Evolutionary conservation across 2,329 filamentous ascomycete genomes (phyloP), one percentile per base, ranked within the genome.

Genomic region (Colletotrichum lentis): DNA sequence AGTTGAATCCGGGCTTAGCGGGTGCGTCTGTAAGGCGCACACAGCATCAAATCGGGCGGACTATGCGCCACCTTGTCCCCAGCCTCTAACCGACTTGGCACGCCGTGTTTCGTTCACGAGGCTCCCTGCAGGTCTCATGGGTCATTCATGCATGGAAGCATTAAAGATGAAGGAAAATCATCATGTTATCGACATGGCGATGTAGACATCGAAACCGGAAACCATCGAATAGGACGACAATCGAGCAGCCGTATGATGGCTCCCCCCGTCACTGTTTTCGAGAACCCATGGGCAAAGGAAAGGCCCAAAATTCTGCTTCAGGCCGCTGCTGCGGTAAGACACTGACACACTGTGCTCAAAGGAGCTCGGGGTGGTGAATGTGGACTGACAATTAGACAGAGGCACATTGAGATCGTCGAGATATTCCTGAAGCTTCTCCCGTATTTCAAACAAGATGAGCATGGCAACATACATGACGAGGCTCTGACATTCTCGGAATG

Each of bases 401-500:
- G 62, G 24, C 70, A 71, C 35, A 39, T 69, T 2, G 53, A 67
- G 11, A 35, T 72, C 16, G 47, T 70, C 2, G 67, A 62, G 11
- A 58, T 70, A 37, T 72, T 71, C 18, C 47, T 70, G 16, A 70
- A 64, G 31, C 56, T 72, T 11, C 39, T 72, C 4, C 64, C 70
- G 2, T 43, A 67, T 31, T 69, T 72, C 20, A 55, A 41, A n/a
- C 59, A 46, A 22, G 61, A 69, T 10, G 47, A 60, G 3, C 20
- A 64, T 1, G 68, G 65, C 3, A 22, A 55, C 5, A 64, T 72
- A 14, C 24, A 53, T 1, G 62, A 63, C 5, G 65, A 71, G 44
- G 58, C 71, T 12, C 63, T 71, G 12, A 69, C 63, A 1, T 69
- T 62, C 20, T 71, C 68, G 5, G 71, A 72, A 59, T 72, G 71